These are phyloP conservation scores for Penicillium sp. DNA, from an alignment of 2,329 filamentous ascomycete genomes.

Conservation along the genomic window DNA sequence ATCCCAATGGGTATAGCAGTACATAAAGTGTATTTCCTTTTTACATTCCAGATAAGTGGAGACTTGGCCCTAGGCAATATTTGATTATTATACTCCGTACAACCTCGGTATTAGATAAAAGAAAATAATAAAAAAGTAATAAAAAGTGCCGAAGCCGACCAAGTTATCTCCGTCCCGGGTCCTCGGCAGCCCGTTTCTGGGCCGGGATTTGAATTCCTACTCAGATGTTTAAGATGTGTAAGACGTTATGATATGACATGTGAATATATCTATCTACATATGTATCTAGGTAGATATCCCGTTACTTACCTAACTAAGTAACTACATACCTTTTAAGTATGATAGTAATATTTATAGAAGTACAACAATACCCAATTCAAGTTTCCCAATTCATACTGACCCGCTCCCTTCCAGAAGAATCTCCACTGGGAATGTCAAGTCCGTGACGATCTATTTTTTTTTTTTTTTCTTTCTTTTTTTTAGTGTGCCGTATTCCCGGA, in stretches of 20 bases:
- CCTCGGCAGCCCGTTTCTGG: conserved; percentile 8
- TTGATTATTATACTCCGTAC: neutral
- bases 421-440: neutral
- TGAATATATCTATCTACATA: neutral
- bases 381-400: neutral
- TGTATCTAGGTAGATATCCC: too few species aligned
- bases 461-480: neutral
- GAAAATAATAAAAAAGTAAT: neutral
- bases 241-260: neutral
- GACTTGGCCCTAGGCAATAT: neutral
- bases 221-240: too few species aligned
- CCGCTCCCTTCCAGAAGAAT: conserved; percentile 5
- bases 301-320: too few species aligned
- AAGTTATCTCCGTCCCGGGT: conserved; percentile 4
- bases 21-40: neutral
- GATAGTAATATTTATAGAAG: too few species aligned
- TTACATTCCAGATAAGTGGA: neutral
- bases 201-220: neutral
- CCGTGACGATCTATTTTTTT: neutral
- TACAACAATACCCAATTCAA: neutral
- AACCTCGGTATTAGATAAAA: neutral
- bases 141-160: neutral
- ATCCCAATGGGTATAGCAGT: neutral
- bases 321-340: too few species aligned
- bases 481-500: conserved; percentile 5